phyloP scores from a whole-genome alignment of 257 asterid species.

The Nicotiana tabacum region DNA sequence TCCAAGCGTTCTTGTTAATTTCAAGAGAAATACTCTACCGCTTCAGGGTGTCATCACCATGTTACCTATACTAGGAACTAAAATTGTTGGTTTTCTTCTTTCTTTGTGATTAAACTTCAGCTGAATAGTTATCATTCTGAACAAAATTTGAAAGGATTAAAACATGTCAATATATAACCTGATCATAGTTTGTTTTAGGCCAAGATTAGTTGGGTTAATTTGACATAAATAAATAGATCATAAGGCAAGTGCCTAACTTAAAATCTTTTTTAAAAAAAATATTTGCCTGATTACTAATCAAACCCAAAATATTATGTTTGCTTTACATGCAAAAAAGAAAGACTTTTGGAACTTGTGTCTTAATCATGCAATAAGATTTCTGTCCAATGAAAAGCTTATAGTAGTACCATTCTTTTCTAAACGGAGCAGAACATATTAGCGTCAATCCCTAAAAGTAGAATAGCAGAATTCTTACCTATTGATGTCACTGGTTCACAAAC shows the following conservation, averaged over 20 bases:
- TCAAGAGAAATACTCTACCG: no score
- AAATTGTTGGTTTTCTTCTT: no score
- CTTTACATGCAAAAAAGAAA: neutral
- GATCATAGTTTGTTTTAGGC: no score
- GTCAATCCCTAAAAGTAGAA: neutral
- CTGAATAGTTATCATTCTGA: no score
- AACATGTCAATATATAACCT: no score
- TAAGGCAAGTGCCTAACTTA: neutral
- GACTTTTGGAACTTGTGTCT: neutral
- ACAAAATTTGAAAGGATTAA: no score
- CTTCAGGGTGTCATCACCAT: no score
- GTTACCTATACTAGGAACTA: no score
- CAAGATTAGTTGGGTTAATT: neutral
- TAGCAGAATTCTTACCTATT: neutral
- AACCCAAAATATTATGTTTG: neutral
- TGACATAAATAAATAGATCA: neutral
- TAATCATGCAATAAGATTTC: neutral
- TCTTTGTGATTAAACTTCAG: no score
- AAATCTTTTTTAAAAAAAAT: neutral
- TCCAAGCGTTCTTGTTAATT: no score
- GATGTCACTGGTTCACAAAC: neutral
- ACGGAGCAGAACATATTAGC: neutral
- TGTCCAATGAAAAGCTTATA: no score
- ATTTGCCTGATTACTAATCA: neutral
- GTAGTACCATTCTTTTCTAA: neutral